These are phyloP conservation scores for Rhizodiscina lignyota DNA, from an alignment of 495 filamentous ascomycete genomes.

Conservation along the genomic window DNA sequence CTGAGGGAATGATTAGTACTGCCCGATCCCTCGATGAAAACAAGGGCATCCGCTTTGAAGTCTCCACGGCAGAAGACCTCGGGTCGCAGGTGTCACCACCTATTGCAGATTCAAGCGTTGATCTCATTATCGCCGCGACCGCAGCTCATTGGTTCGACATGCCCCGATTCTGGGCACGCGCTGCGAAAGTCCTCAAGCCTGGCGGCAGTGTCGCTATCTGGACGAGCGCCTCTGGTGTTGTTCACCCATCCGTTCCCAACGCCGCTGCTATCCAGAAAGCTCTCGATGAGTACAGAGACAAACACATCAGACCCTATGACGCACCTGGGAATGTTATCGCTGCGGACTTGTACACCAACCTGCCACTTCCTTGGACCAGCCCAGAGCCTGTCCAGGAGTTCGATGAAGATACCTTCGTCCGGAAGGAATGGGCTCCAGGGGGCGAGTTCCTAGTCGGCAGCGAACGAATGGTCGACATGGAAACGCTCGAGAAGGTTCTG, in stretches of 20 bases:
- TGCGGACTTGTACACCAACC: slow-evolving; percentile 22
- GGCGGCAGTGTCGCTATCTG: slow-evolving; percentile 42
- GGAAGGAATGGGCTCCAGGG: slow-evolving; percentile 26
- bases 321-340: slow-evolving; percentile 22
- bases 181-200: slow-evolving; percentile 37
- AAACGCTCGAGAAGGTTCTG: slow-evolving; percentile 20
- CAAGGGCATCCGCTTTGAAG: slow-evolving; percentile 25
- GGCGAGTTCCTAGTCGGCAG: slow-evolving; percentile 12
- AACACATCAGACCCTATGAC: slow-evolving; percentile 21
- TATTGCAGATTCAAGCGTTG: slow-evolving; percentile 22
- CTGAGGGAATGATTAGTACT: slow-evolving; percentile 34
- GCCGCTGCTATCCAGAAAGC: slow-evolving; percentile 15
- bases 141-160: slow-evolving; percentile 47
- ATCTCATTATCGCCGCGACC: slow-evolving; percentile 33
- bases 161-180: slow-evolving; percentile 39
- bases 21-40: slow-evolving; percentile 24
- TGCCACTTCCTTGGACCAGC: slow-evolving; percentile 35
- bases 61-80: slow-evolving; percentile 30
- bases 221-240: slow-evolving; percentile 11
- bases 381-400: slow-evolving; percentile 22
- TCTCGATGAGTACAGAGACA: slow-evolving; percentile 18
- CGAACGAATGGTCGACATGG: slow-evolving; percentile 12
- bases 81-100: slow-evolving; percentile 2
- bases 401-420: slow-evolving; percentile 21
- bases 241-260: slow-evolving; percentile 20